phyloP scores from a whole-genome alignment of 2,329 filamentous ascomycete genomes.

The Blastomyces gilchristii region DNA sequence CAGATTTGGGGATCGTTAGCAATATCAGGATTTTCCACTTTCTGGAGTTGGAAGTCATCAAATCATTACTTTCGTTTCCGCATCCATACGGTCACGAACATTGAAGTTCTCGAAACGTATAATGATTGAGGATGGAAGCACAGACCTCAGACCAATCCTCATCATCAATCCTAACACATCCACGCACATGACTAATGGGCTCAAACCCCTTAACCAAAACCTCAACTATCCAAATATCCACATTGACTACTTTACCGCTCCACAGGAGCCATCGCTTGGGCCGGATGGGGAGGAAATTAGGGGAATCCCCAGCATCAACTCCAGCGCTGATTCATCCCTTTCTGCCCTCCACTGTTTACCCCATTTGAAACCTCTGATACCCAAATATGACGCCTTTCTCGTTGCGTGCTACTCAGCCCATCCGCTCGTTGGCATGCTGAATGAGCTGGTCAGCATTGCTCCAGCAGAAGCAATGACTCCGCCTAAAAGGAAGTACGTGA shows the following conservation, averaged over 20 bases:
- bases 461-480: constrained; percentile 8
- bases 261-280: constrained; percentile 21
- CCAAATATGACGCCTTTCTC: constrained; percentile 58
- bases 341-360: constrained; percentile 55
- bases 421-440: constrained; percentile 57
- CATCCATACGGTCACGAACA: neutral
- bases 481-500: constrained; percentile 45
- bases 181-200: constrained; percentile 34
- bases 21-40: neutral
- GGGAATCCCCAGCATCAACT: constrained; percentile 67
- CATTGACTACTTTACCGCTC: constrained; percentile 34
- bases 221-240: constrained; percentile 29
- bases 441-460: constrained; percentile 31
- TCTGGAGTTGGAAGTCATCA: neutral
- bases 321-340: constrained; percentile 54
- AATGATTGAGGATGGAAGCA: too few species aligned
- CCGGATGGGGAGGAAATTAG: constrained; percentile 24
- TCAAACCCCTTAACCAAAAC: constrained; percentile 31
- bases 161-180: constrained; percentile 40
- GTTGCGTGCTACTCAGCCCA: constrained; percentile 85
- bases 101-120: neutral
- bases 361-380: constrained; percentile 38
- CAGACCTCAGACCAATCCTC: constrained; percentile 25
- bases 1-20: neutral
- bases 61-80: neutral